A percentile compares a stretch with the other conserved stretches of the same genome.
Conservation (phyloP, 2,329 filamentous ascomycete species). For the Scytalidium lignicola region DNA sequence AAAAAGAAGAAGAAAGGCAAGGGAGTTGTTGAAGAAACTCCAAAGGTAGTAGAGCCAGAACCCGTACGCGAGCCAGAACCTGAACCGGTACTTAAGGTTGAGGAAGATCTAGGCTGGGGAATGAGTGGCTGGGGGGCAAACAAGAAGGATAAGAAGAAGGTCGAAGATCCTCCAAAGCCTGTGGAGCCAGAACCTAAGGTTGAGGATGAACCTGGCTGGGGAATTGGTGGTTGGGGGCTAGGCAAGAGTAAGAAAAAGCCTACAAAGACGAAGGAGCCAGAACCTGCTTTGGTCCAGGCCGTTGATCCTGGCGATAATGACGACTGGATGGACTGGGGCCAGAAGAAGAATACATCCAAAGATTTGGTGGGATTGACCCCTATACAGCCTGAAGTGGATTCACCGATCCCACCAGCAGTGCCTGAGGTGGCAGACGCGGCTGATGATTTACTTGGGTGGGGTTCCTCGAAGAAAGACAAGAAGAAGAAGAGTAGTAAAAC, state of each 20-base stretch:
- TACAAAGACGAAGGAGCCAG: constrained; percentile 16
- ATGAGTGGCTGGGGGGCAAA: constrained; percentile 23
- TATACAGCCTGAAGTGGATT: constrained; percentile 27
- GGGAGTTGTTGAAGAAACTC: constrained; percentile 20
- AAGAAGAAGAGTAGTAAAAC: constrained; percentile 16
- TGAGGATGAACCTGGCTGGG: constrained; percentile 26
- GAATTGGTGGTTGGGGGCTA: constrained; percentile 2
- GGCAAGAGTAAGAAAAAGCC: constrained; percentile 39
- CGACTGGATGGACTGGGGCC: constrained; percentile 12
- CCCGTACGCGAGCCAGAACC: constrained; percentile 29
- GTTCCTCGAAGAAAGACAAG: constrained; percentile 23
- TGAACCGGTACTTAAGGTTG: constrained; percentile 30
- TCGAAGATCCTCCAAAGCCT: constrained; percentile 33
- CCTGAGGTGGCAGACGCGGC: constrained; percentile 26
- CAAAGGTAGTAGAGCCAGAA: constrained; percentile 27
- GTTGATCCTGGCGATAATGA: constrained; percentile 20
- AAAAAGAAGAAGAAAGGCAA: constrained; percentile 39
- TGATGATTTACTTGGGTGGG: constrained; percentile 25
- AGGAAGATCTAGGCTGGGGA: constrained; percentile 28
- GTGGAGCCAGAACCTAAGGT: constrained; percentile 21
- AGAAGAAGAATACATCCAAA: constrained; percentile 16
- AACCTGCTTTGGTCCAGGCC: constrained; percentile 16
- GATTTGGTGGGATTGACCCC: constrained; percentile 25
- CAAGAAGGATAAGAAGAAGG: constrained; percentile 38
- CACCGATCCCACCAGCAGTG: constrained; percentile 24